phyloP scores from a whole-genome alignment of 495 filamentous ascomycete genomes.

The Astrothelium macrocarpum region DNA sequence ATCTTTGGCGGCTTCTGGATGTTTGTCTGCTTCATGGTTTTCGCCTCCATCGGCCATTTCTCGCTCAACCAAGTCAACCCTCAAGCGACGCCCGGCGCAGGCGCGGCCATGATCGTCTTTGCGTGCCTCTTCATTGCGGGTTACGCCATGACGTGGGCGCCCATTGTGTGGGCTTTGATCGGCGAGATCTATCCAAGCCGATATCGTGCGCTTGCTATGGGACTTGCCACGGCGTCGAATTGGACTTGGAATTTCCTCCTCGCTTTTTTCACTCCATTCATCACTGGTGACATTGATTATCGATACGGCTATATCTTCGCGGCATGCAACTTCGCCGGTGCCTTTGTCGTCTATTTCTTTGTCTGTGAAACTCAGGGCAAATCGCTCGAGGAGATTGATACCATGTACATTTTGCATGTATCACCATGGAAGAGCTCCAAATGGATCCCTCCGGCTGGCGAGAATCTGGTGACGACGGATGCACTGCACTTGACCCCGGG shows the following conservation, averaged over 20 bases:
- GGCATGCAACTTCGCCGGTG: conserved; percentile 53
- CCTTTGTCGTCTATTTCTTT: conserved; percentile 67
- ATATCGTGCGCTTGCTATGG: conserved; percentile 67
- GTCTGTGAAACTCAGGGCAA: conserved; percentile 60
- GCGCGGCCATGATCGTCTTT: conserved; percentile 66
- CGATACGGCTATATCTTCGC: conserved; percentile 75
- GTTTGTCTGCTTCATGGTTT: conserved; percentile 34
- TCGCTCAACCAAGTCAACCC: conserved; percentile 30
- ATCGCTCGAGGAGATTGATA: conserved; percentile 72
- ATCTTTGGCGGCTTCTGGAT: conserved; percentile 31
- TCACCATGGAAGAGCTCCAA: conserved; percentile 54
- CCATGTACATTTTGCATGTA: conserved; percentile 67
- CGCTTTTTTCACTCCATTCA: conserved; percentile 75
- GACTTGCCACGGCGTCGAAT: conserved; percentile 68
- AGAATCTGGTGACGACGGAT: conserved; percentile 19
- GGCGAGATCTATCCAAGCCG: conserved; percentile 69
- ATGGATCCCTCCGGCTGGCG: conserved; percentile 46
- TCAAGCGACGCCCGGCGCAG: conserved; percentile 44
- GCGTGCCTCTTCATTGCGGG: conserved; percentile 57
- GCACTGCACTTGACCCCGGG: conserved; percentile 16
- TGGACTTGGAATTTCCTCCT: conserved; percentile 90
- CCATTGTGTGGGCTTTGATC: conserved; percentile 71
- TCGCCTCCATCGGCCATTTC: conserved; percentile 32
- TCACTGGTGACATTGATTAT: conserved; percentile 58
- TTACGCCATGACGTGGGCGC: conserved; percentile 64